Percentiles rank a stretch among this genome's conserved stretches.
phyloP scores from a whole-genome alignment of 495 filamentous ascomycete species.

The Staphylotrichum tortipilum region DNA sequence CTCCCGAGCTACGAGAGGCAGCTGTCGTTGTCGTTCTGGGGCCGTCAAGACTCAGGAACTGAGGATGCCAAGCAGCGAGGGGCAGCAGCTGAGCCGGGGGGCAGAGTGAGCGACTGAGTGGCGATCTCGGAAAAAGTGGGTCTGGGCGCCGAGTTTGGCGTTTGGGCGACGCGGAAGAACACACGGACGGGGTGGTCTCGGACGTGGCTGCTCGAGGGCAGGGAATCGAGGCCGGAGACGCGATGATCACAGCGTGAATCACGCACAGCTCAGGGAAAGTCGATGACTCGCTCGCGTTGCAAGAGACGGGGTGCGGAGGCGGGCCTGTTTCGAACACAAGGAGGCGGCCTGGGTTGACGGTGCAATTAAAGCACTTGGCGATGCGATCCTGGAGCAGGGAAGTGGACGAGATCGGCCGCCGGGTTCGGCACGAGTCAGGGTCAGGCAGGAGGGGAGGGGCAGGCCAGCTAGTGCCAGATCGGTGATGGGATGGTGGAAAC shows the following conservation, averaged over 20 bases:
- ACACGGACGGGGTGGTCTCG: constrained; percentile 4
- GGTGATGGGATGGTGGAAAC: constrained; percentile 1
- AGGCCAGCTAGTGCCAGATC: background rate
- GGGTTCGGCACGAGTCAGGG: constrained; percentile 11
- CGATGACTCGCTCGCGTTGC: constrained; percentile 5
- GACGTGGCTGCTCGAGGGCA: constrained; percentile 10
- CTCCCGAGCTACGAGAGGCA: background rate
- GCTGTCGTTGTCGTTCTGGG: background rate
- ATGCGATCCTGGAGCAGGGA: background rate
- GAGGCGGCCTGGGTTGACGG: background rate
- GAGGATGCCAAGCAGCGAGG: background rate
- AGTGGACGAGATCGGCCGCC: constrained; percentile 9
- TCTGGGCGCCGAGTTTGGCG: background rate
- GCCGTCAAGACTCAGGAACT: no score
- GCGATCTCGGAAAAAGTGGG: constrained; percentile 15
- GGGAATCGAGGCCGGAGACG: no score
- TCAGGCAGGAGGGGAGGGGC: no score
- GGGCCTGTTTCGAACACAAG: background rate
- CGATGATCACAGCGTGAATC: constrained; percentile 7
- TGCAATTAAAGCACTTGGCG: constrained; percentile 6
- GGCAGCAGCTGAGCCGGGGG: constrained; percentile 1
- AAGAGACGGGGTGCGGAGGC: background rate
- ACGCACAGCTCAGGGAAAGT: background rate
- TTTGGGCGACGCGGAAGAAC: constrained; percentile 5
- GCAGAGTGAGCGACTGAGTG: no score